phyloP scores from a whole-genome alignment of 164 flowering plant genomes.

The Nymphaea thermarum region DNA sequence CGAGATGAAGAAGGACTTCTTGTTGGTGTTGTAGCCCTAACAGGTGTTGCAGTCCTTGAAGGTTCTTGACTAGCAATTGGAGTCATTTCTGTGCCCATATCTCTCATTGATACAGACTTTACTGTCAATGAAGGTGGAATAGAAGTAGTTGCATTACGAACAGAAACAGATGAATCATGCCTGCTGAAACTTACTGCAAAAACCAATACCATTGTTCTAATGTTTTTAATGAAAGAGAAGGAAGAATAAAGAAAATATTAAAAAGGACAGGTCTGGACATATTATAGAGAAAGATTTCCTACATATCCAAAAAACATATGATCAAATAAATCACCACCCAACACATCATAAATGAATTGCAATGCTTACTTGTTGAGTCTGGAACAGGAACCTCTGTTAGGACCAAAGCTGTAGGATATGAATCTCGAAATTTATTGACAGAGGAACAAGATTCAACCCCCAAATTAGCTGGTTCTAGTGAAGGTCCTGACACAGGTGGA shows the following conservation, averaged over 20 bases:
- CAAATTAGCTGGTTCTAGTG: conserved; percentile 16
- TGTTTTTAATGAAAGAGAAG: conserved; percentile 1
- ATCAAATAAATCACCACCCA: not conserved
- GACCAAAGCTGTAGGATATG: conserved; percentile 32
- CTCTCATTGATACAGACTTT: conserved; percentile 91
- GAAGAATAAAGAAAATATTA: conserved; percentile 8
- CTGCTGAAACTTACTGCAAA: conserved; percentile 59
- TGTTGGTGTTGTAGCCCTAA: conserved; percentile 61
- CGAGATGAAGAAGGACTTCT: conserved; percentile 61
- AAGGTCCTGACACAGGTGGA: not conserved
- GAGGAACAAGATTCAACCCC: conserved; percentile 25
- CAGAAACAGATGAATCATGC: conserved; percentile 49
- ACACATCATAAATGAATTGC: not conserved
- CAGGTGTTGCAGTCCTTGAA: conserved; percentile 84
- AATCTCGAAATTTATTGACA: conserved; percentile 17
- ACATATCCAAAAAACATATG: not conserved
- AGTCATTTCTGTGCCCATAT: conserved; percentile 98
- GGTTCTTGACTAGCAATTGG: conserved; percentile 93
- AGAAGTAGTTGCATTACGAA: conserved; percentile 41
- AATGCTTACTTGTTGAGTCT: conserved; percentile 47
- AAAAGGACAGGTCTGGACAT: too few species aligned
- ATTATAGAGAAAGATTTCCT: not conserved
- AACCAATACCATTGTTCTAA: not conserved
- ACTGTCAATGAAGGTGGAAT: conserved; percentile 65
- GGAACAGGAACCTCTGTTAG: conserved; percentile 32